These are phyloP conservation scores for Gillenia trifoliata DNA, from an alignment of 306 rosid species.

Conservation along the genomic window DNA sequence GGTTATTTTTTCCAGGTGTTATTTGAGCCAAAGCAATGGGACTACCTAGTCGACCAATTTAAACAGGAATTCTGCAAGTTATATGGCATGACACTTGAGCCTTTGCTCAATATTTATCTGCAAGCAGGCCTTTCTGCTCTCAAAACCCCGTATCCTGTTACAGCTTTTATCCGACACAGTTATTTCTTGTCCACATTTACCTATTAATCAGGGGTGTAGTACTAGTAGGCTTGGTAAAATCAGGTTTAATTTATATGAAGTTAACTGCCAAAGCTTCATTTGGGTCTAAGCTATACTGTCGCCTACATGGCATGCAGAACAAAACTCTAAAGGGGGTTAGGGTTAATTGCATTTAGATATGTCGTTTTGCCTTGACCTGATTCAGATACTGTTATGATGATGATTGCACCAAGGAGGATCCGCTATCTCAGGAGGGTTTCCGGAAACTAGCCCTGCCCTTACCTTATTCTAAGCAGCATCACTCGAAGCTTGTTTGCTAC, in stretches of 20 bases:
- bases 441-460: constrained; percentile 73
- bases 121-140: constrained; percentile 97
- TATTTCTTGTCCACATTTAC: neutral
- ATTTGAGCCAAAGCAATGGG: constrained; percentile 92
- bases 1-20: constrained; percentile 49
- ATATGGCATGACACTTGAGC: constrained; percentile 94
- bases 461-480: constrained; percentile 92
- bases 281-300: neutral
- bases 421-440: constrained; percentile 82
- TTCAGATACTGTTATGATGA: constrained; percentile 87
- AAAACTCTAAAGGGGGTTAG: too few relatives aligned
- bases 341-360: constrained; percentile 16
- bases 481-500: constrained; percentile 94
- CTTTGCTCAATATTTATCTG: constrained; percentile 78
- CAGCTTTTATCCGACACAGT: neutral
- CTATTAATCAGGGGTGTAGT: neutral
- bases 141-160: constrained; percentile 84
- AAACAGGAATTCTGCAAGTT: constrained; percentile 94
- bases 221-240: neutral
- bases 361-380: constrained; percentile 51
- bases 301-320: neutral
- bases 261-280: neutral
- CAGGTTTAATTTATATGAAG: too few relatives aligned
- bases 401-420: constrained; percentile 97
- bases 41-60: constrained; percentile 71